These are phyloP conservation scores for Arabidopsis lyrata DNA, from an alignment of 441 rosid genomes.

Conservation along the genomic window DNA sequence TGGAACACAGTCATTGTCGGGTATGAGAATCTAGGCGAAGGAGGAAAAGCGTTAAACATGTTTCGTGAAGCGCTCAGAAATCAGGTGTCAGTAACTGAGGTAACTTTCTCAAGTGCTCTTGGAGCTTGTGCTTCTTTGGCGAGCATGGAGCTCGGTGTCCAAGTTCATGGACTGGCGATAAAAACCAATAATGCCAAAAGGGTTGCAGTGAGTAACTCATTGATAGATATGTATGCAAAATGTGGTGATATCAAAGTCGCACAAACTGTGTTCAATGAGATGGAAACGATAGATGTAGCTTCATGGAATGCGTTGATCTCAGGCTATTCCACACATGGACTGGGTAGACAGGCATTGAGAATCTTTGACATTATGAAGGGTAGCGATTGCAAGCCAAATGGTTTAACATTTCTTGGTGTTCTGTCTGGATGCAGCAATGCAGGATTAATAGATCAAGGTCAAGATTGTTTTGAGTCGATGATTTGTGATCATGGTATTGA, in stretches of 20 bases:
- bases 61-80: constrained; percentile 65
- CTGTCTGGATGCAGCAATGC: constrained; percentile 87
- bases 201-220: constrained; percentile 69
- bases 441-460: constrained; percentile 69
- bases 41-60: constrained; percentile 65
- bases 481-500: constrained; percentile 66
- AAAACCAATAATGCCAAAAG: constrained; percentile 65
- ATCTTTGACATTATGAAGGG: constrained; percentile 60
- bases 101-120: constrained; percentile 78
- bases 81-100: constrained; percentile 70
- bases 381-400: constrained; percentile 58
- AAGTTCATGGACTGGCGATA: constrained; percentile 67
- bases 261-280: constrained; percentile 59
- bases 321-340: constrained; percentile 84
- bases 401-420: constrained; percentile 63
- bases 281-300: constrained; percentile 55
- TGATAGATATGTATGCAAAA: constrained; percentile 96
- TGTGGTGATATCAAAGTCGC: constrained; percentile 78
- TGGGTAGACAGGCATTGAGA: constrained; percentile 54
- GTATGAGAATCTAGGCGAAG: constrained; percentile 58
- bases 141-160: constrained; percentile 71
- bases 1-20: constrained; percentile 94
- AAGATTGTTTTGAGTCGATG: constrained; percentile 77
- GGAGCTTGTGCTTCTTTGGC: constrained; percentile 86
- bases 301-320: constrained; percentile 90